phyloP scores from a whole-genome alignment of 768 basidiomycete species.

The Tricholoma hemisulphureum region DNA sequence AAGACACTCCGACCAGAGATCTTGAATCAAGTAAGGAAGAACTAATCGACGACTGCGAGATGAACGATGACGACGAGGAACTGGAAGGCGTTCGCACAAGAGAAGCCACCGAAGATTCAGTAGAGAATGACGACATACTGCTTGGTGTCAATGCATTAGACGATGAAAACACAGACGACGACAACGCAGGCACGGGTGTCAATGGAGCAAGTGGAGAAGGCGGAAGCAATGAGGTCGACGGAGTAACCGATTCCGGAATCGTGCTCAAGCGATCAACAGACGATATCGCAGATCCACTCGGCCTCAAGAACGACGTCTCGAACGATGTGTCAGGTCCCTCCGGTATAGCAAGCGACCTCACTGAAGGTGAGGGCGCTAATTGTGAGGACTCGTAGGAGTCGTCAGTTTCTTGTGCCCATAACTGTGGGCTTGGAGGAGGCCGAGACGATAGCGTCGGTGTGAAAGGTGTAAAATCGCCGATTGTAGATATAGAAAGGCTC shows the following conservation, averaged over 20 bases:
- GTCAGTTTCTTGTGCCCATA: constrained; percentile 65
- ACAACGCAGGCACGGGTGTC: constrained; percentile 38
- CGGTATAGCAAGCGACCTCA: constrained; percentile 48
- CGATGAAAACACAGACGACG: constrained; percentile 30
- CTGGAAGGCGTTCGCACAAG: constrained; percentile 21
- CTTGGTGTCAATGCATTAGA: constrained; percentile 34
- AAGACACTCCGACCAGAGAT: constrained; percentile 37
- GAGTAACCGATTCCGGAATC: constrained; percentile 40
- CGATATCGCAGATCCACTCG: constrained; percentile 50
- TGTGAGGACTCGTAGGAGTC: constrained; percentile 75
- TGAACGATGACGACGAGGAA: constrained; percentile 37
- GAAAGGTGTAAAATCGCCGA: constrained; percentile 44
- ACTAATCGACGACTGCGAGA: constrained; percentile 45
- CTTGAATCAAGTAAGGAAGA: constrained; percentile 37
- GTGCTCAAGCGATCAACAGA: constrained; percentile 44
- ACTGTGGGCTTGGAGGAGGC: constrained; percentile 36
- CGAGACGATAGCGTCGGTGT: constrained; percentile 37
- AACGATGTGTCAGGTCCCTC: constrained; percentile 66
- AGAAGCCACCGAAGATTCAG: constrained; percentile 9
- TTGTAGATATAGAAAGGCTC: constrained; percentile 29
- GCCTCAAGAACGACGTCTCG: constrained; percentile 72
- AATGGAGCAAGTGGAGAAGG: constrained; percentile 36
- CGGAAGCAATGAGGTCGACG: constrained; percentile 25
- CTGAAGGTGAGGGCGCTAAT: constrained; percentile 69
- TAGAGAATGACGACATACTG: constrained; percentile 22